phyloP scores from a whole-genome alignment of 805 yeast genomes.

The Saturnispora sanitii region DNA sequence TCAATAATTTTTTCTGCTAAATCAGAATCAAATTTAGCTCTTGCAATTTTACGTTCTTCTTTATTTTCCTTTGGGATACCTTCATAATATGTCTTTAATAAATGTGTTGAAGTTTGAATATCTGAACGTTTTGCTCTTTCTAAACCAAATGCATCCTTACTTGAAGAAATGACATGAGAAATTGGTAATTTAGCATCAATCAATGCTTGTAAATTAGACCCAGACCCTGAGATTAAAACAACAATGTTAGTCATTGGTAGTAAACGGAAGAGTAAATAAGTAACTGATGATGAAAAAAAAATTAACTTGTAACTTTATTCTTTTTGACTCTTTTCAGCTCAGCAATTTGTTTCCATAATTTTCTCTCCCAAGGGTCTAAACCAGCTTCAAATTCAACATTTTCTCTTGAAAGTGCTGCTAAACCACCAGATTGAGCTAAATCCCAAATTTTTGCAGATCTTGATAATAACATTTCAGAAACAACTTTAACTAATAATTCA shows the following conservation, averaged over 20 bases:
- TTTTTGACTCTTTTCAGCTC: slow-evolving; percentile 16
- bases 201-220: slow-evolving; percentile 91
- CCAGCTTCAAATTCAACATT: slow-evolving; percentile 40
- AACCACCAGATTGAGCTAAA: slow-evolving; percentile 26
- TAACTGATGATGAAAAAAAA: neutral
- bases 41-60: slow-evolving; percentile 45
- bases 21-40: slow-evolving; percentile 69
- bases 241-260: slow-evolving; percentile 31
- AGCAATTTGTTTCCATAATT: slow-evolving; percentile 40
- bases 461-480: slow-evolving; percentile 42
- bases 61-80: slow-evolving; percentile 64
- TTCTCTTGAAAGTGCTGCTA: slow-evolving; percentile 11
- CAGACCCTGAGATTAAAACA: slow-evolving; percentile 89
- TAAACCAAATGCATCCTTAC: slow-evolving; percentile 79
- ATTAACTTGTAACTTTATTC: neutral
- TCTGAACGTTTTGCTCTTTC: slow-evolving; percentile 59
- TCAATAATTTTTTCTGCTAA: slow-evolving; percentile 56
- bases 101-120: slow-evolving; percentile 67
- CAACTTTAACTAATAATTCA: slow-evolving; percentile 42
- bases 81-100: slow-evolving; percentile 61
- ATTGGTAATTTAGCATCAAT: slow-evolving; percentile 66
- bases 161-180: slow-evolving; percentile 75
- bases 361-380: slow-evolving; percentile 70
- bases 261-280: neutral
- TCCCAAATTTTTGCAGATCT: slow-evolving; percentile 68